Evolutionary conservation across 345 rosid species (phyloP).

Genomic region (Melastoma malabathricum): DNA sequence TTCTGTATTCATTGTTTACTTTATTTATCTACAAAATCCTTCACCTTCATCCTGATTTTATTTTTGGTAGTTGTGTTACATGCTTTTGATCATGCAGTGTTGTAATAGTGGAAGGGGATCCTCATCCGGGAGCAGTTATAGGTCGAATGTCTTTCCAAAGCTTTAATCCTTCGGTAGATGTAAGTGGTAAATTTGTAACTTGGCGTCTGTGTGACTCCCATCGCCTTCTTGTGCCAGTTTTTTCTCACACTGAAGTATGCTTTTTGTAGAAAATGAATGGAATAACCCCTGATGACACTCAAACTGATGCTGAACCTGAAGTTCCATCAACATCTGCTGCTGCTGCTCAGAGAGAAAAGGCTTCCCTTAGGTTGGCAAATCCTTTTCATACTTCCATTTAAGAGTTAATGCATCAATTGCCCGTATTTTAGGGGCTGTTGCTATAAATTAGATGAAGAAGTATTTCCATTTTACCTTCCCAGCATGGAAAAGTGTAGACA

Average conservation of each 20-base stretch:
- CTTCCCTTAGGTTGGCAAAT: slow-evolving; percentile 32
- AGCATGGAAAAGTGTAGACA: too few relatives aligned
- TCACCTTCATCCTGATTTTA: not conserved
- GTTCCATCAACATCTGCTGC: slow-evolving; percentile 27
- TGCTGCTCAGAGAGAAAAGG: slow-evolving; percentile 22
- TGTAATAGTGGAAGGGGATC: slow-evolving; percentile 87
- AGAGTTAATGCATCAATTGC: not conserved
- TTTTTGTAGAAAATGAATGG: slow-evolving; percentile 67
- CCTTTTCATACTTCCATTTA: not conserved
- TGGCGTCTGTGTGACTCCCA: too few relatives aligned
- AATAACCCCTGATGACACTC: slow-evolving; percentile 23
- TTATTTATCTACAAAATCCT: too few relatives aligned
- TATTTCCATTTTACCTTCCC: too few relatives aligned
- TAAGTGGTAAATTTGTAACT: slow-evolving; percentile 25
- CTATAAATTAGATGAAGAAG: too few relatives aligned
- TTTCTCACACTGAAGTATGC: slow-evolving; percentile 8
- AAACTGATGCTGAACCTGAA: slow-evolving; percentile 28
- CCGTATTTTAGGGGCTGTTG: too few relatives aligned
- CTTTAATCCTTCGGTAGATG: slow-evolving; percentile 88
- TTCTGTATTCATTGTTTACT: too few relatives aligned
- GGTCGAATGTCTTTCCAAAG: slow-evolving; percentile 94
- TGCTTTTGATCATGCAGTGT: slow-evolving; percentile 27
- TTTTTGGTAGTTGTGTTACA: not conserved
- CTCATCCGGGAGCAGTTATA: slow-evolving; percentile 61
- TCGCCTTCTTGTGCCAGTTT: slow-evolving; percentile 2